Evolutionary conservation across 306 rosid genomes (phyloP).

Genomic region (Dryas drummondii): DNA sequence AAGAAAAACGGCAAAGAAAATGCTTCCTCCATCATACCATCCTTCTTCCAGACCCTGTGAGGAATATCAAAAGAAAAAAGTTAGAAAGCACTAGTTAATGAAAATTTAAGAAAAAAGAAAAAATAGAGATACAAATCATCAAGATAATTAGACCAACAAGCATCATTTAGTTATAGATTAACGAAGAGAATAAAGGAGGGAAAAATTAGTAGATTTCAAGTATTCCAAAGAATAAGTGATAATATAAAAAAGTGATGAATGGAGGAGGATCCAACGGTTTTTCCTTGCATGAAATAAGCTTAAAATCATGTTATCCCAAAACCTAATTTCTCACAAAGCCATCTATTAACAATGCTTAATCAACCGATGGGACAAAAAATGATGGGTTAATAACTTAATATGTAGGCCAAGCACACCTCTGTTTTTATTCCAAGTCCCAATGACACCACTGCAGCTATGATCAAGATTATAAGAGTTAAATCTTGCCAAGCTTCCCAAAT

Average conservation of each 20-base stretch:
- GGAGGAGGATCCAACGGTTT: not conserved
- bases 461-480: conserved; percentile 83
- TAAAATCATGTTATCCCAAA: conserved; percentile 7
- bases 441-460: conserved; percentile 83
- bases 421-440: conserved; percentile 84
- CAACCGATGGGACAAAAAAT: not conserved
- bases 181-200: not conserved
- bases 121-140: not conserved
- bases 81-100: conserved; percentile 14
- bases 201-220: not conserved
- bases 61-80: conserved; percentile 27
- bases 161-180: not conserved
- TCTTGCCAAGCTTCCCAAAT: conserved; percentile 99
- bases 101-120: conserved; percentile 1
- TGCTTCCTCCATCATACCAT: conserved; percentile 98
- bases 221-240: not conserved
- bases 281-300: not conserved
- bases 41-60: conserved; percentile 76
- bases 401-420: conserved; percentile 49
- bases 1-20: conserved; percentile 80
- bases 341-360: conserved; percentile 7
- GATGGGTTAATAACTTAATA: not conserved
- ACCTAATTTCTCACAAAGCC: conserved; percentile 10
- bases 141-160: conserved; percentile 21
- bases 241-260: not conserved